Evolutionary conservation across 371 early-diverging fungal genomes (phyloP), one percentile per base, ranked within the genome.

Genomic region (Capniomyces stellatus): DNA sequence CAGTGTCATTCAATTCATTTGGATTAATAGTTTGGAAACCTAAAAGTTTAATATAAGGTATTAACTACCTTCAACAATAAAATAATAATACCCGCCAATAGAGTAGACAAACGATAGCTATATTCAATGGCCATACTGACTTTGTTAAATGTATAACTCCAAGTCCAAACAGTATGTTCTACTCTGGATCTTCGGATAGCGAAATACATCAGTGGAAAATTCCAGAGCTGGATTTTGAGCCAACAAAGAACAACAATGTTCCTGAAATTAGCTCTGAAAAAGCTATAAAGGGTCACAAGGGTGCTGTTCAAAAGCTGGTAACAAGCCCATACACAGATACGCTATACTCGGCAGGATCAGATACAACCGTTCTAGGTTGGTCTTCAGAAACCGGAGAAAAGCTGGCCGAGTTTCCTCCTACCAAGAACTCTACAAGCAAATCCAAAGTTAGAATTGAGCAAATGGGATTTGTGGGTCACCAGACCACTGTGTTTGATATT

Each of bases 71-170:
- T 10, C 15, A 35, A 35, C 15, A 35, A 35, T 35, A 35, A 35
- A 35, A 35, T 35, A 10, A 35, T 35, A 10, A 35, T 18, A 18
- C 41, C 18, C 18, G 18, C 21, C 4, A 10, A 46, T 28, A 64
- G 57, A 69, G 71, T 10, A 52, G 56, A 28, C 51, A 54, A 12
- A 55, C 53, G 3, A 46, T 76, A 40, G 59, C 59, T 0, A 69
- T 66, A 15, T 70, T 69, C 56, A 47, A 52, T 2, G 75, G 69
- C 8, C 81, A 81, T 62, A 29, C 66, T 2, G 81, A 81, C 55
- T 80, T 80, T 64, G 64, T 81, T 51, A 81, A 81, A 49, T 64
- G 64, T 48, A 29, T 81, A 28, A 54, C 56, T 13, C 49, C 67
- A 3, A 58, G 61, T 46, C 56, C 60, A 21, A 46, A 54, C 25